Conservation (phyloP, 2,329 filamentous ascomycete genomes). For the Sclerotinia glacialis region DNA sequence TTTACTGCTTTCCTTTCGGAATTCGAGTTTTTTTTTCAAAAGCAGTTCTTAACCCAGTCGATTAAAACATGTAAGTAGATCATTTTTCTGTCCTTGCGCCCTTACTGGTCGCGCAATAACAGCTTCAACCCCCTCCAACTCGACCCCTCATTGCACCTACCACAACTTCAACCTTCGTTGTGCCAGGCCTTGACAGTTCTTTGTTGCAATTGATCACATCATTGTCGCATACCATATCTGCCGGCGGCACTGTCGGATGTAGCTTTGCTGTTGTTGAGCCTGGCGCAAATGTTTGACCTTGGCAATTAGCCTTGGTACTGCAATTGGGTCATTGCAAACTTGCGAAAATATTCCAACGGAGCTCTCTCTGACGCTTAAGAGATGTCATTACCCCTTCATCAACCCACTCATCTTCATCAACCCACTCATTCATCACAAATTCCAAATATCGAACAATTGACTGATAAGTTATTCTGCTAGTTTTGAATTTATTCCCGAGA, state of each 20-base stretch:
- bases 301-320: conserved; percentile 29
- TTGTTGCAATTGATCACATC: conserved; percentile 19
- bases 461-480: conserved; percentile 33
- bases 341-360: conserved; percentile 31
- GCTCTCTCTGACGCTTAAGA: conserved; percentile 19
- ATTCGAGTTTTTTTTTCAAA: conserved; percentile 31
- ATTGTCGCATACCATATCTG: conserved; percentile 27
- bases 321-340: conserved; percentile 33
- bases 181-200: conserved; percentile 17
- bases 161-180: conserved; percentile 25
- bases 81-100: conserved; percentile 35
- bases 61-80: conserved; percentile 35
- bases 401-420: conserved; percentile 1
- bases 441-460: conserved; percentile 26
- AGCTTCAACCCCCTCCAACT: conserved; percentile 29
- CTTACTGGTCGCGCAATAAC: conserved; percentile 33
- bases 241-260: conserved; percentile 26
- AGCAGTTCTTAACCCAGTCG: conserved; percentile 36
- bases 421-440: neutral
- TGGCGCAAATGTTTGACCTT: conserved; percentile 35
- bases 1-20: conserved; percentile 38
- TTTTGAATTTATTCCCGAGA: conserved; percentile 37
- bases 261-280: conserved; percentile 28
- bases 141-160: conserved; percentile 25
- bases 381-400: conserved; percentile 22